phyloP scores from a whole-genome alignment of 2,329 filamentous ascomycete species.

The Pestalotiopsis sp. region DNA sequence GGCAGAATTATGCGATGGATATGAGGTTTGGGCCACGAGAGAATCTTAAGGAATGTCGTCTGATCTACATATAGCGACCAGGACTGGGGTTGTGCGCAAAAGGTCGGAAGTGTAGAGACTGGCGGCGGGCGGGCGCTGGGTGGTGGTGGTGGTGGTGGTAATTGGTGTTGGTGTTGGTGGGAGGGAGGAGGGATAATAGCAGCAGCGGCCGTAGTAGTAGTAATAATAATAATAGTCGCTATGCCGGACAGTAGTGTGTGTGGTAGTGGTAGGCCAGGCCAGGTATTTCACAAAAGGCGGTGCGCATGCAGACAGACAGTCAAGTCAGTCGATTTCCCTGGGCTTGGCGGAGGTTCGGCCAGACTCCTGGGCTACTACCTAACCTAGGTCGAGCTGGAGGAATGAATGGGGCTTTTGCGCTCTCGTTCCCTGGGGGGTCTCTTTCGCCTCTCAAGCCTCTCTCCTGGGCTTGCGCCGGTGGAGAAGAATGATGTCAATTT shows the following conservation, averaged over 20 bases:
- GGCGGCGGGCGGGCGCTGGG: background rate
- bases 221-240: background rate
- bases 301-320: background rate
- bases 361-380: background rate
- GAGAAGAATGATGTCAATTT: constrained; percentile 16
- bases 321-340: background rate
- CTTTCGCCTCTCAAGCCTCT: background rate
- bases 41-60: background rate
- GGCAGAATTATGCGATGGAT: constrained; percentile 1
- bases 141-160: background rate
- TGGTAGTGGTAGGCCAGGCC: background rate
- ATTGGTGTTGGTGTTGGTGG: background rate
- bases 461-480: background rate
- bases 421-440: background rate
- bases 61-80: background rate
- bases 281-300: background rate
- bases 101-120: background rate
- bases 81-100: background rate
- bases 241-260: background rate
- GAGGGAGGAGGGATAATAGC: background rate
- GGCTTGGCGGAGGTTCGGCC: background rate
- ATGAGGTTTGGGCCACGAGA: background rate
- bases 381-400: background rate
- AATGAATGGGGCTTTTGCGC: background rate
- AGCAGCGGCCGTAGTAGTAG: background rate